Evolutionary conservation across 73 alveolate species (phyloP), one percentile per base, ranked within the genome.

Genomic region (Stentor roeselii): DNA sequence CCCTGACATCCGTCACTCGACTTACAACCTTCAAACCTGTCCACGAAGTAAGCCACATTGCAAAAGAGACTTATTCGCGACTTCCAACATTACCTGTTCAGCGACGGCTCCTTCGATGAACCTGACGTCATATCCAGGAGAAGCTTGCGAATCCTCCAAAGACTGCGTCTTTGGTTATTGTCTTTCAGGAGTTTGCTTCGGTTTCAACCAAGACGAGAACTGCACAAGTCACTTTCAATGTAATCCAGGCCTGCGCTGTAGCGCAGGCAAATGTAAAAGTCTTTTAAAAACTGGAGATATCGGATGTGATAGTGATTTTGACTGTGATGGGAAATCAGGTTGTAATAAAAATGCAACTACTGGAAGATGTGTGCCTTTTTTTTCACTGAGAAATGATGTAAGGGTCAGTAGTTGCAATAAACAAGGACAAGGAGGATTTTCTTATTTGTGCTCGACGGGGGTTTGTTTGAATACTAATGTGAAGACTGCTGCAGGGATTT

Each of bases 101-200:
- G 0, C 80, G 34, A 32, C 80, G 27, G 42, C 80, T 21, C 41
- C 80, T 40, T 27, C 0, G 11, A 1, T 40, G 1, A 40, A 36
- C 11, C 37, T 67, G 21, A 21, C 80, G 11, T 67, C 80, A 21
- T 67, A 67, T 34, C 80, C 80, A 67, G 80, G 80, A 1, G 80
- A 67, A 40, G 42, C 80, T 67, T 67, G 80, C 80, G 34, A 21
- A 1, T 27, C 27, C 34, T 21, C n/a, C 1, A 27, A 36, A 27
- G 80, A 67, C 2, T 67, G 80, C 80, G 21, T 21, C 21, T 67
- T 21, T 67, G 80, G 80, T 1, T 27, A 36, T 30, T 67, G 80
- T 40, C n/a, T 32, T 21, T 21, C 41, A 15, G 37, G 37, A 67
- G 37, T 21, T 27, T 67, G 80, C 80, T 21, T 67, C 34, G 80